Evolutionary conservation across 1,284 basidiomycete genomes (phyloP), one percentile per base, ranked within the genome.

Genomic region (Cryptococcus hybrid): DNA sequence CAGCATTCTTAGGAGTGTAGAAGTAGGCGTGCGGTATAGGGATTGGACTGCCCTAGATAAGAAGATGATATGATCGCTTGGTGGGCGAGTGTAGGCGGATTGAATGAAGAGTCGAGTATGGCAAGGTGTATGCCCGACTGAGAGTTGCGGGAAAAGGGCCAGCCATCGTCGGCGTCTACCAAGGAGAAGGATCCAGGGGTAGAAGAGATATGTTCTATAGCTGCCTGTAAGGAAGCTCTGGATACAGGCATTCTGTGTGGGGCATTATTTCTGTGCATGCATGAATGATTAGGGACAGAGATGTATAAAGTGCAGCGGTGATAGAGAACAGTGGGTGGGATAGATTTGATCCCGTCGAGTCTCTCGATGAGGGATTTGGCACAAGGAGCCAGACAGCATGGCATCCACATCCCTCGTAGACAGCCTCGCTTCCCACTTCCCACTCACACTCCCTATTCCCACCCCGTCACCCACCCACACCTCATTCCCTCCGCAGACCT

Each of bases 31-130:
- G 90, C 88, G 57, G 91, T 88, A 69, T 88, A 92, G 8, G 60
- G 63, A 2, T 51, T 57, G 1, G 24, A 5, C 35, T n/a, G 18
- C 12, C 13, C 18, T 6, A 35, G 34, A 8, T 18, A 37, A 8
- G 44, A 36, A 7, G 69, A 67, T 5, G 64, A 83, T 15, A 86
- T 86, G 47, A 97, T 85, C 0, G 89, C 87, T 55, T 88, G 82
- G 71, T 99, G 94, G 0, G 95, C 92, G 9, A 83, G 75, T 0
- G 90, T 92, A 0, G 95, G 95, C 1, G 95, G 94, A 69, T 99
- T 97, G 80, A 93, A 98, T 0, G 90, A 94, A 0, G 92, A 88
- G 70, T 98, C 94, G 39, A 98, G 83, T 15, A 96, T 82, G 2
- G 80, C 74, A 40, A 84, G 77, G 50, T 75, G 71, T 1, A 75